Evolutionary conservation across 1,139 yeast genomes (phyloP), one percentile per base, ranked within the genome.

Genomic region (Candida anutae): DNA sequence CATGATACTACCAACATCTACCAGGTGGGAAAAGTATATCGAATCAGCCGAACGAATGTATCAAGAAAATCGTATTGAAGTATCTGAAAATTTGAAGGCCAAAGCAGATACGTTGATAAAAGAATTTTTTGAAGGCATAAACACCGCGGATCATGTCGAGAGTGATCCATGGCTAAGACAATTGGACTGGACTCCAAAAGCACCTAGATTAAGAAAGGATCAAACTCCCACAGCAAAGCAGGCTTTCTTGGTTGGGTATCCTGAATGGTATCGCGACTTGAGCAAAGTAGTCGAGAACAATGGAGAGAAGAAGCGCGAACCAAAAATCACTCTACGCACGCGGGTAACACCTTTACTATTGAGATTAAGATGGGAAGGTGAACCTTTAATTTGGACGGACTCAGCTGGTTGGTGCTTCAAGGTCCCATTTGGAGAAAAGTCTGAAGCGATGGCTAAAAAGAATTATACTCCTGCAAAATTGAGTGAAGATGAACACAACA

Each of bases 251-350:
- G 93, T 95, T 0, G 97, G 96, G 0, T 85, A 69, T 46, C 99
- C 99, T 0, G 80, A 81, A 40, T 93, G 99, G 99, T 93, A 84
- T 51, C 72, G 83, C 35, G 79, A 77, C 3, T 58, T 90, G 15
- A 77, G 75, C 46, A 72, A 74, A 5, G 57, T 69, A 5, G 61
- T 62, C 13, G 45, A 53, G 2, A 53, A 59, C 5, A 38, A 46
- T 3, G 50, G 52, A 12, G 55, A 52, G 4, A 50, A 46, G 22
- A 36, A 34, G 6, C 38, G 47, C 13, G 59, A 55, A 27, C 63
- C 87, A 48, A 73, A 65, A 25, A 54, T 90, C 11, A 73, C 93
- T 0, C 74, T 83, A 2, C 69, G 87, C 34, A 66, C 95, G 0
- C 63, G 98, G 38, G 58, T 77, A 3, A 74, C 95, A 0, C 90